Conservation (phyloP, 805 yeast species). For the Saccharomycopsis sp. region DNA sequence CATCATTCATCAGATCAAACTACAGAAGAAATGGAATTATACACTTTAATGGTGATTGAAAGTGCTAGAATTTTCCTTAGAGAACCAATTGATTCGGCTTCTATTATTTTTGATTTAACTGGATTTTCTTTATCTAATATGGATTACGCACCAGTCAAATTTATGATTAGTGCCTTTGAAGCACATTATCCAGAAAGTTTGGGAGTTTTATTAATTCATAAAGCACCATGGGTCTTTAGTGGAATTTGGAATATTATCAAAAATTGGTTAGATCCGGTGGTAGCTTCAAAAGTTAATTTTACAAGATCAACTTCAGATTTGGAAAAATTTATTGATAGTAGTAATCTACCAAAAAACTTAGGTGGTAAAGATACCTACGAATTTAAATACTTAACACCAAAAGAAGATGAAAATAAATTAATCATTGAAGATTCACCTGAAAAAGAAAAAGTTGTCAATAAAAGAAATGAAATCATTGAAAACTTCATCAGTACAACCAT, state of each 20-base stretch:
- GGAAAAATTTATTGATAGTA: slow-evolving; percentile 44
- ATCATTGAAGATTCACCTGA: slow-evolving; percentile 32
- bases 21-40: slow-evolving; percentile 61
- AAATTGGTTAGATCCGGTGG: slow-evolving; percentile 94
- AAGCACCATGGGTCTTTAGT: slow-evolving; percentile 95
- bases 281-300: slow-evolving; percentile 81
- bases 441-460: slow-evolving; percentile 33
- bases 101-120: slow-evolving; percentile 76
- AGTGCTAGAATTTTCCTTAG: slow-evolving; percentile 63
- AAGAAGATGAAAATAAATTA: slow-evolving; percentile 43
- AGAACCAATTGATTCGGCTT: slow-evolving; percentile 71
- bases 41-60: slow-evolving; percentile 70
- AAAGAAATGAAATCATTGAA: slow-evolving; percentile 45
- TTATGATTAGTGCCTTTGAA: slow-evolving; percentile 80
- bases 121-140: slow-evolving; percentile 86
- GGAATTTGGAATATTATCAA: slow-evolving; percentile 91
- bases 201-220: slow-evolving; percentile 75
- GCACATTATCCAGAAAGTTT: slow-evolving; percentile 94
- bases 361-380: slow-evolving; percentile 65
- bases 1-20: slow-evolving; percentile 65
- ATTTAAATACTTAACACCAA: slow-evolving; percentile 52
- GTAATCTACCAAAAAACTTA: slow-evolving; percentile 54
- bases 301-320: slow-evolving; percentile 64
- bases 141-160: slow-evolving; percentile 88
- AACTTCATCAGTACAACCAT: slow-evolving; percentile 55